A percentile compares a stretch with the other conserved stretches of the same genome.
phyloP scores from a whole-genome alignment of 306 rosid genomes.

The Acacia melanoxylon region DNA sequence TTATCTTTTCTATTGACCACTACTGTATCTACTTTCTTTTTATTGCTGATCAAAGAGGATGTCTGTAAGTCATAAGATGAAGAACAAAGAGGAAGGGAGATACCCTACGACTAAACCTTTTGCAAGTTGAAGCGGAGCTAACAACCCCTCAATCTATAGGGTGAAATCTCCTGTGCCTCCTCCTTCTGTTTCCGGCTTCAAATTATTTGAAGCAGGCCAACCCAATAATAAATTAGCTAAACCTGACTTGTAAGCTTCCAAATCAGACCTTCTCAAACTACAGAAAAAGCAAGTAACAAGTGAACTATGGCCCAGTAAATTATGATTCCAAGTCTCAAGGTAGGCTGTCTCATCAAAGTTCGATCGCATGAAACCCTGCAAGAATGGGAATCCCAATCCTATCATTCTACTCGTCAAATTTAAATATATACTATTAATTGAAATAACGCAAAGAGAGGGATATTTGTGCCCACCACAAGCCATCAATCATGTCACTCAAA shows the following conservation, averaged over 20 bases:
- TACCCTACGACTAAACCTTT: conserved; percentile 31
- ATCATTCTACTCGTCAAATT: conserved; percentile 22
- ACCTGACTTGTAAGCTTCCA: conserved; percentile 2
- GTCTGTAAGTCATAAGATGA: background rate
- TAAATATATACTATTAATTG: background rate
- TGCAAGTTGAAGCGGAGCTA: conserved; percentile 1
- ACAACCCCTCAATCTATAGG: conserved; percentile 21
- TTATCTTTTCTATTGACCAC: conserved; percentile 23
- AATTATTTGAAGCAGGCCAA: conserved; percentile 20
- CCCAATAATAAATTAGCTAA: conserved; percentile 14
- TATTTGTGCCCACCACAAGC: conserved; percentile 73
- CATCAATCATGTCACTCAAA: conserved; percentile 85
- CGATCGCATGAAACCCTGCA: conserved; percentile 97
- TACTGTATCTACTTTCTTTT: conserved; percentile 22
- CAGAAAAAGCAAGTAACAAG: conserved; percentile 74
- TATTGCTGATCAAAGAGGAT: background rate
- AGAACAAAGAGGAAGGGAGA: conserved; percentile 24
- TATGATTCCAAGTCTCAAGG: conserved; percentile 80
- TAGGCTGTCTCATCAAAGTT: conserved; percentile 88
- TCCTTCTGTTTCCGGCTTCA: background rate
- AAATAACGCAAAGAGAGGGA: background rate
- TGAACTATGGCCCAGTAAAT: conserved; percentile 89
- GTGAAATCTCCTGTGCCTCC: conserved; percentile 5
- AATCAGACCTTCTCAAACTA: conserved; percentile 65
- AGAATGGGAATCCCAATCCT: conserved; percentile 17